Conservation (phyloP, 2,329 filamentous ascomycete species). For the Ophiocordyceps camponoti-leonardi region DNA sequence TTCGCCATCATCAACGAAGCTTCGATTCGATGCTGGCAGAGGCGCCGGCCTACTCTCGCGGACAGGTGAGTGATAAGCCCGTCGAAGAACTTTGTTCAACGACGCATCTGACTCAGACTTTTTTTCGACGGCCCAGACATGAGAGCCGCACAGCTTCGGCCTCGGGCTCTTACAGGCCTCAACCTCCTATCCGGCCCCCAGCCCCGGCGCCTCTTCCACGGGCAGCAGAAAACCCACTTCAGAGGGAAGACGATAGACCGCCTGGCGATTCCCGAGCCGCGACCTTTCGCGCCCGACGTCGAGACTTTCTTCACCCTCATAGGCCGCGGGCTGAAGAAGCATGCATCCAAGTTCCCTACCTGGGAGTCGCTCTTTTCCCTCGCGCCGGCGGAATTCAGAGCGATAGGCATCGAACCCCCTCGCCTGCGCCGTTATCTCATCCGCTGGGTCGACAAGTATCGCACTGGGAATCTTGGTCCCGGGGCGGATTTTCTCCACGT, state of each 20-base stretch:
- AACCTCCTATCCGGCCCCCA: constrained; percentile 17
- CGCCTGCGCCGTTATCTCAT: constrained; percentile 71
- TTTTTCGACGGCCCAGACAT: constrained; percentile 6
- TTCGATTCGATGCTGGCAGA: neutral
- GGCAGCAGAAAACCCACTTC: constrained; percentile 16
- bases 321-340: constrained; percentile 67
- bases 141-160: constrained; percentile 15
- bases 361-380: constrained; percentile 86
- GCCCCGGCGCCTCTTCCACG: constrained; percentile 25
- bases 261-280: constrained; percentile 45
- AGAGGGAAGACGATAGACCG: constrained; percentile 19
- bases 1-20: neutral
- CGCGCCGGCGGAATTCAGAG: constrained; percentile 58
- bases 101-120: neutral
- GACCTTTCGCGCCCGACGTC: constrained; percentile 73
- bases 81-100: neutral
- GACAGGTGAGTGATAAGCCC: neutral
- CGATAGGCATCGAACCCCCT: constrained; percentile 74
- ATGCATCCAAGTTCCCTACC: constrained; percentile 71
- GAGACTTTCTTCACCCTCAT: constrained; percentile 79
- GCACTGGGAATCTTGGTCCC: constrained; percentile 58
- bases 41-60: neutral
- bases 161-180: constrained; percentile 5
- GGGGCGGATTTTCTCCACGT: constrained; percentile 72
- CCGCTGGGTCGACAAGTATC: constrained; percentile 74